phyloP scores from a whole-genome alignment of 2,329 filamentous ascomycete genomes.

The Tolypocladium sp. region DNA sequence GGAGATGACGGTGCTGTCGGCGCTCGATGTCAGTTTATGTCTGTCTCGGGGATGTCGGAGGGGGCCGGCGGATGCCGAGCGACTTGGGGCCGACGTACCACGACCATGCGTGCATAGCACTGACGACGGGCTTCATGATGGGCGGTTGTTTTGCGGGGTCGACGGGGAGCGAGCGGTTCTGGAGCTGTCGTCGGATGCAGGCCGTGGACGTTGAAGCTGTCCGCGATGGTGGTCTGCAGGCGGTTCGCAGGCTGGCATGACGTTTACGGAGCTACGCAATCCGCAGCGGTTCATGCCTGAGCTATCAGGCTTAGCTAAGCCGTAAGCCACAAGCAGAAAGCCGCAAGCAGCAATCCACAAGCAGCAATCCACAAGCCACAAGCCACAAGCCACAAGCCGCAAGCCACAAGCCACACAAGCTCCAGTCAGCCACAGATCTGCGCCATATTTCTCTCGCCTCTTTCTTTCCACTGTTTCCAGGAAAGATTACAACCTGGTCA shows the following conservation, averaged over 20 bases:
- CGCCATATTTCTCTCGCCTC: neutral
- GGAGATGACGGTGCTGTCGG: conserved; percentile 60
- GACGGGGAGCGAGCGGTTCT: neutral
- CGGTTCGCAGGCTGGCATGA: neutral
- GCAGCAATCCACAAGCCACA: no score
- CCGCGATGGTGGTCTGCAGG: neutral
- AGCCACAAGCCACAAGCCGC: no score
- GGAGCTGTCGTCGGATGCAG: neutral
- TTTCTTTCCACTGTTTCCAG: no score
- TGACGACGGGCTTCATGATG: conserved; percentile 90
- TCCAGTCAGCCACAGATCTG: neutral
- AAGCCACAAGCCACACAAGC: neutral
- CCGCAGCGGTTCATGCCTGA: neutral
- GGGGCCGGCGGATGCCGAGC: neutral
- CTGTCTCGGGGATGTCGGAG: neutral
- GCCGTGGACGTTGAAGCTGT: neutral
- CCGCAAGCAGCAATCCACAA: neutral
- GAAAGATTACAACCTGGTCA: no score
- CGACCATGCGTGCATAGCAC: conserved; percentile 87
- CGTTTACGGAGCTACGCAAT: neutral
- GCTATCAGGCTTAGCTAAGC: neutral
- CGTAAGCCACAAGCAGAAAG: neutral
- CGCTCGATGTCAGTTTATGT: conserved; percentile 13
- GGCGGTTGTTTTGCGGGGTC: conserved; percentile 6
- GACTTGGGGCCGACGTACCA: conserved; percentile 51